Evolutionary conservation across 2,329 filamentous ascomycete species (phyloP), one percentile per base, ranked within the genome.

Genomic region (Huntiella moniliformis): DNA sequence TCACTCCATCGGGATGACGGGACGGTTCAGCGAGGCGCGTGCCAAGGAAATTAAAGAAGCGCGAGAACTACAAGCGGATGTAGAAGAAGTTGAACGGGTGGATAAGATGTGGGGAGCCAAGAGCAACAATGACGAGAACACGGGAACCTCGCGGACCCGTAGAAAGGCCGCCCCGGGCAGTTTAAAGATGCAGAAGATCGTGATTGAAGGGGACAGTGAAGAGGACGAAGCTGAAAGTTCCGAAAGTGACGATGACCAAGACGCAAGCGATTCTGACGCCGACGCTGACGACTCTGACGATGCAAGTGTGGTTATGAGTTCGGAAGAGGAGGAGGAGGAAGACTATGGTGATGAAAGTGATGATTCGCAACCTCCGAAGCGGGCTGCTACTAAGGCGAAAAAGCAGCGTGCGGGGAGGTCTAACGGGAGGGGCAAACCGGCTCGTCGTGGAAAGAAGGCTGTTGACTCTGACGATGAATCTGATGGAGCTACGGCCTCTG

Each of bases 31-130:
- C 1, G 73, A 82, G 54, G 78, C 85, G 37, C 88, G 82, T 56
- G 88, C 88, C 1, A 75, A 71, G 17, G 77, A 84, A 60, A 95
- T 96, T 58, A 91, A 85, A 58, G 88, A 94, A 62, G 69, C 73
- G 56, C 71, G 88, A 45, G 88, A 98, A 61, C 68, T 98, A 33
- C 70, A 75, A 55, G 83, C 79, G 1, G 88, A 98, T 56, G 66
- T 94, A 5, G 83, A 91, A 56, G 79, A 77, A 10, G 85, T 94
- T 12, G 77, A 84, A 58, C 78, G 91, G 58, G 87, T 85, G 55
- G 79, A 84, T 49, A 72, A 74, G 53, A 68, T 72, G 43, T 95
- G 87, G 86, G 88, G 88, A 1, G 60, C 63, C 35, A 28, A 28
- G 86, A 88, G 88, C 1, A n/a, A 4, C 13, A 60, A 60, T 3